Conservation (phyloP, 1,284 basidiomycete genomes). For the Pulchroboletus neoregius region DNA sequence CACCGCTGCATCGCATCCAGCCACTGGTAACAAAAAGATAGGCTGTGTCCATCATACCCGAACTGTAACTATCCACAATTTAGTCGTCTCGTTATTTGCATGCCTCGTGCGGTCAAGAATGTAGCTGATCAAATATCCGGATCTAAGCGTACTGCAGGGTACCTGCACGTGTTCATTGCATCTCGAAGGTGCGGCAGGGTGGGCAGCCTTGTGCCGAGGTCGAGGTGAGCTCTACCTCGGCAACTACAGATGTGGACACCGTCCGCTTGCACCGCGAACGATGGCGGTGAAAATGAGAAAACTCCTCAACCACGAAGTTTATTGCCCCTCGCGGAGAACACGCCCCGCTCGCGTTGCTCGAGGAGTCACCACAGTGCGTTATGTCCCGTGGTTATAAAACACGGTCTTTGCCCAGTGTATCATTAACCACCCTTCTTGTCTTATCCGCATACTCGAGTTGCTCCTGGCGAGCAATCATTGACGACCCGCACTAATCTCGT, state of each 20-base stretch:
- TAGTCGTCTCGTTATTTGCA: conserved; percentile 1
- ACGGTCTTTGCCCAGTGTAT: conserved; percentile 3
- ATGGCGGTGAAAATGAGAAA: conserved; percentile 11
- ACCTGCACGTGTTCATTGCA: conserved; percentile 16
- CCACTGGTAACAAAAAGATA: no score
- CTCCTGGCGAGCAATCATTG: conserved; percentile 32
- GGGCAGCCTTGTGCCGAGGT: no score
- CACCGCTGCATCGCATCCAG: no score
- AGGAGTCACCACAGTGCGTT: conserved; percentile 12
- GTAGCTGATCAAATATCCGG: conserved; percentile 15
- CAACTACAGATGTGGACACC: conserved; percentile 12
- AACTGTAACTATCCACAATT: no score
- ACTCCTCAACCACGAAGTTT: conserved; percentile 14
- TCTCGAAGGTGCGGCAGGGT: conserved; percentile 9
- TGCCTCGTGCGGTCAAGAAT: conserved; percentile 21
- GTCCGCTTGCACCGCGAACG: conserved; percentile 14
- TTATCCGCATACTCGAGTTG: conserved; percentile 26
- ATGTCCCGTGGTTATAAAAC: conserved; percentile 26
- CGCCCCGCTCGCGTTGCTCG: conserved; percentile 27
- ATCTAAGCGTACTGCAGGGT: conserved; percentile 15
- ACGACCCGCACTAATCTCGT: conserved; percentile 5
- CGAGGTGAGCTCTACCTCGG: conserved; percentile 18
- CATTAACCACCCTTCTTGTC: conserved; percentile 23
- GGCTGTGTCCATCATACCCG: no score
- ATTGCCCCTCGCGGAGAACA: conserved; percentile 31